Conservation (phyloP, 2,329 filamentous ascomycete species). For the Curvularia spicifera region DNA sequence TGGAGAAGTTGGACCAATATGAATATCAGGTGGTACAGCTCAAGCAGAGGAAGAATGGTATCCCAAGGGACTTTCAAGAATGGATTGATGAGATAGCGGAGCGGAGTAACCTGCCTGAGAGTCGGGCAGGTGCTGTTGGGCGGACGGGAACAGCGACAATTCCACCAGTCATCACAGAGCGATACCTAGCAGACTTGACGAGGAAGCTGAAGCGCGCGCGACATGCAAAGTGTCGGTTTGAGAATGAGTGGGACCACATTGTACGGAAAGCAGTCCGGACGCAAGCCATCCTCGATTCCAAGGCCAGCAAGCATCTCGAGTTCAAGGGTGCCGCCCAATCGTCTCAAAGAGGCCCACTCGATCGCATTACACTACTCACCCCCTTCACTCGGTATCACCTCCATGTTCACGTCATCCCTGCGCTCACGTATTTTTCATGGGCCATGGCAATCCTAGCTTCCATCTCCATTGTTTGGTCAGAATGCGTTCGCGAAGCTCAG, state of each 20-base stretch:
- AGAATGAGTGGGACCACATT: slow-evolving; percentile 83
- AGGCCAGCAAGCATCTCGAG: slow-evolving; percentile 78
- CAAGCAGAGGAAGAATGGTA: slow-evolving; percentile 79
- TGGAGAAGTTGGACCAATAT: slow-evolving; percentile 77
- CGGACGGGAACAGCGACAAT: slow-evolving; percentile 55
- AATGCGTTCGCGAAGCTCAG: slow-evolving; percentile 80
- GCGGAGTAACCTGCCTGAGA: slow-evolving; percentile 71
- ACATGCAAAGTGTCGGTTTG: slow-evolving; percentile 81
- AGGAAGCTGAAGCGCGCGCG: slow-evolving; percentile 80
- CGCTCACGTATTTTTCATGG: slow-evolving; percentile 69
- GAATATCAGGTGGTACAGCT: slow-evolving; percentile 83
- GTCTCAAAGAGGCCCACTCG: slow-evolving; percentile 54
- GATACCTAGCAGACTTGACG: slow-evolving; percentile 90
- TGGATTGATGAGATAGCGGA: slow-evolving; percentile 97
- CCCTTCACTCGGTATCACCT: slow-evolving; percentile 83
- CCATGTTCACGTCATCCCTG: slow-evolving; percentile 76
- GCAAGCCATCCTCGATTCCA: slow-evolving; percentile 84
- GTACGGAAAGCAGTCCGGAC: slow-evolving; percentile 75
- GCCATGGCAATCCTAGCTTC: slow-evolving; percentile 75
- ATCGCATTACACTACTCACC: slow-evolving; percentile 65
- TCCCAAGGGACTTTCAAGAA: slow-evolving; percentile 76
- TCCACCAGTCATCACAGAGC: slow-evolving; percentile 86
- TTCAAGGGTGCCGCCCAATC: slow-evolving; percentile 64
- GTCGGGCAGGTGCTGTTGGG: slow-evolving; percentile 45
- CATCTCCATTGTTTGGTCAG: slow-evolving; percentile 87